Evolutionary conservation across 139 green algal species (phyloP), one percentile per base, ranked within the genome.

Genomic region (Nannochloris sp.): DNA sequence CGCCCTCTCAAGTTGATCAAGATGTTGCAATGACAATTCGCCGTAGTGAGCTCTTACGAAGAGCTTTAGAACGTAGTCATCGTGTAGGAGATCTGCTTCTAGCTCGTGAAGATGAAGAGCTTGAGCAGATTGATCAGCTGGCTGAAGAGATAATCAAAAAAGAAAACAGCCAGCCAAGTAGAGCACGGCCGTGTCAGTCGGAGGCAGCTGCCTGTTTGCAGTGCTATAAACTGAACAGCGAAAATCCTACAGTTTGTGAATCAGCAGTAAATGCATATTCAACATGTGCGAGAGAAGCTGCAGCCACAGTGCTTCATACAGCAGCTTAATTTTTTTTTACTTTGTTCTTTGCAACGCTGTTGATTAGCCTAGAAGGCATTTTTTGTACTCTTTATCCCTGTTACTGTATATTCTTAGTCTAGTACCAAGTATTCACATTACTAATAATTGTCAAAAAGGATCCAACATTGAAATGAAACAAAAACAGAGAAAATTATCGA

Each of bases 61-160:
- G 15, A 2, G 54, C 61, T 6, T 63, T 85, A 25, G 29, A 75
- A 48, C 23, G 34, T 15, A 83, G 73, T 45, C 36, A 36, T 19
- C 58, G 64, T 4, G 67, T 82, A 13, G 77, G 77, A 10, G 56
- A 56, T 34, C 47, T 85, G 73, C 67, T 86, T 47, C 70, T 86
- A 3, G 77, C 76, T 55, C 29, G 39, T 3, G 80, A 85, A 37
- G 70, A 70, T 7, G 65, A 74, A 31, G 80, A 86, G 56, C 19
- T 81, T n/a, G 34, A 31, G 19, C 23, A 53, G 37, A 65, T 85
- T 7, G n/a, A 68, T 14, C 13, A 66, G 36, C 51, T 75, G 30
- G 74, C 77, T 12, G 63, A 73, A 4, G 67, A 79, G 34, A 70
- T 86, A 3, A 3, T 85, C 5, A 8, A 75, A 24, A 53, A 64